Evolutionary conservation across 148 eudicot genomes (phyloP).

Genomic region (Selenicereus undatus): DNA sequence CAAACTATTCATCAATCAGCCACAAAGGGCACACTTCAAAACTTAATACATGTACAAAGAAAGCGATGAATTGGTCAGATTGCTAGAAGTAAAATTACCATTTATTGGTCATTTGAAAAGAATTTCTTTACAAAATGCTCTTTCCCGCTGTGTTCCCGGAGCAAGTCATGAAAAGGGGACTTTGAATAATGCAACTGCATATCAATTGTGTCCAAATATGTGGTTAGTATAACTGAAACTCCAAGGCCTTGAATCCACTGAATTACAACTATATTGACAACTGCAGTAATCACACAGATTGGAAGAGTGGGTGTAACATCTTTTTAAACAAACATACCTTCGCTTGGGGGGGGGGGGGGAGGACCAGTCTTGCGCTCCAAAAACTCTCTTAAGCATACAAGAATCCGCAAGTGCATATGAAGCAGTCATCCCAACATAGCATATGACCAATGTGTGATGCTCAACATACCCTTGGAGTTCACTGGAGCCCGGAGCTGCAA

Average conservation of each 20-base stretch:
- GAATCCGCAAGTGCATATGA: not conserved
- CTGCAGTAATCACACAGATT: slow-evolving; percentile 17
- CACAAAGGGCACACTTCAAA: not conserved
- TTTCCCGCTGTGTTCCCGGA: not conserved
- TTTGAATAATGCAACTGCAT: slow-evolving; percentile 6
- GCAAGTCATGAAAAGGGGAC: not conserved
- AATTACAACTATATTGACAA: slow-evolving; percentile 1
- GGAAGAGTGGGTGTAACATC: not conserved
- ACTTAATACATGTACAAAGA: slow-evolving; percentile 10
- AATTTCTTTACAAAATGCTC: slow-evolving; percentile 10
- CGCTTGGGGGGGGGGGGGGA: no score
- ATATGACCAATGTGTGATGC: not conserved
- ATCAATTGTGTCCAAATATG: slow-evolving; percentile 16
- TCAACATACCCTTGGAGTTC: slow-evolving; percentile 9
- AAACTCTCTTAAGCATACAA: not conserved
- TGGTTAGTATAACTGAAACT: slow-evolving; percentile 10
- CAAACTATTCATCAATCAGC: not conserved
- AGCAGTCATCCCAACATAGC: not conserved
- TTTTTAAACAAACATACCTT: not conserved
- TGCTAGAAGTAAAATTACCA: slow-evolving; percentile 6
- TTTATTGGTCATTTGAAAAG: not conserved
- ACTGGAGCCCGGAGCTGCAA: slow-evolving; percentile 2
- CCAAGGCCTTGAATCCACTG: slow-evolving; percentile 4
- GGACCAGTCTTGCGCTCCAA: not conserved
- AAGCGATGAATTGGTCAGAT: not conserved